A percentile compares a stretch with the other conserved stretches of the same genome.
Conservation (phyloP, 2,329 filamentous ascomycete genomes). For the Penicillium rolfsii region DNA sequence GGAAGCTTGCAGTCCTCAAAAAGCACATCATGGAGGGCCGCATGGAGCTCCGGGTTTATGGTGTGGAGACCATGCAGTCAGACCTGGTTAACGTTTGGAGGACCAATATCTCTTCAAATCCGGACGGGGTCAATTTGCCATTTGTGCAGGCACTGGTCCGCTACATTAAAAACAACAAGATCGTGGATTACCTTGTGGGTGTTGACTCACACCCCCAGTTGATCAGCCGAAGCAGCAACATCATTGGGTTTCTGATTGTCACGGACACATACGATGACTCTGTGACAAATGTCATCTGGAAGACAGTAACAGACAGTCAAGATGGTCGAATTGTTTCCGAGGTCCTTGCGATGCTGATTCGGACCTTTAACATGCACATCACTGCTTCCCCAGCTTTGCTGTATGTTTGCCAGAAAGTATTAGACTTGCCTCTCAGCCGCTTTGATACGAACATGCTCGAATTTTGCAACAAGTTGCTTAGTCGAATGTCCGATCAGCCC, state of each 20-base stretch:
- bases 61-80: conserved; percentile 72
- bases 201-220: conserved; percentile 91
- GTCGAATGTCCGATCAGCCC: conserved; percentile 52
- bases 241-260: conserved; percentile 83
- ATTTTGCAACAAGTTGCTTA: conserved; percentile 63
- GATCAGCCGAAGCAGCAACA: conserved; percentile 77
- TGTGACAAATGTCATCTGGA: conserved; percentile 83
- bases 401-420: conserved; percentile 72
- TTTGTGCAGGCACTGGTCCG: conserved; percentile 70
- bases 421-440: conserved; percentile 63
- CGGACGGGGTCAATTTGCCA: conserved; percentile 51
- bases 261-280: conserved; percentile 71
- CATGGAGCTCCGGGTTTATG: conserved; percentile 85
- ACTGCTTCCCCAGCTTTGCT: conserved; percentile 53
- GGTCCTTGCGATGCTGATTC: conserved; percentile 67
- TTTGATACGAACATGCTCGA: conserved; percentile 66
- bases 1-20: conserved; percentile 70
- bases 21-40: conserved; percentile 79
- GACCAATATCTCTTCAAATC: conserved; percentile 53
- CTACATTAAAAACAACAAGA: conserved; percentile 68
- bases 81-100: conserved; percentile 72
- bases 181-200: conserved; percentile 86
- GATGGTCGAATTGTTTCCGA: conserved; percentile 85
- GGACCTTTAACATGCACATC: conserved; percentile 52
- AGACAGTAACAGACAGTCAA: conserved; percentile 76